These are phyloP conservation scores for Dillenia turbinata DNA, from an alignment of 164 flowering plant species.

Conservation along the genomic window DNA sequence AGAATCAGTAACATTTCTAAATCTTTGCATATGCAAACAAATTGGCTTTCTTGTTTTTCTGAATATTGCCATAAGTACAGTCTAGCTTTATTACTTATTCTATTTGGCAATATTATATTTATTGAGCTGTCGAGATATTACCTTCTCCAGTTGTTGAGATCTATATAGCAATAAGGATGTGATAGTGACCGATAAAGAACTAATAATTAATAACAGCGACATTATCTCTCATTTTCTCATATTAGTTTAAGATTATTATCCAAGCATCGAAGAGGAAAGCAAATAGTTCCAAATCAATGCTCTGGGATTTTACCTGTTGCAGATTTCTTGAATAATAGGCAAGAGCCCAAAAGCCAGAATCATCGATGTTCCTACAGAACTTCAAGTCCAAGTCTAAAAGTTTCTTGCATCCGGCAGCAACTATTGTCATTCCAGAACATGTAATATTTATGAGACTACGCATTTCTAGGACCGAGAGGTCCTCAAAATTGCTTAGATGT, in stretches of 20 bases:
- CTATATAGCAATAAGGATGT: too few species aligned
- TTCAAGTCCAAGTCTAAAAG: constrained; percentile 60
- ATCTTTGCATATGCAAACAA: too few species aligned
- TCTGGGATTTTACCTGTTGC: constrained; percentile 47
- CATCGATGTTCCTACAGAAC: constrained; percentile 46
- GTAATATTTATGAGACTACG: constrained; percentile 47
- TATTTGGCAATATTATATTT: too few species aligned
- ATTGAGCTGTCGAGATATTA: too few species aligned
- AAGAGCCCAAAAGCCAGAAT: constrained; percentile 59
- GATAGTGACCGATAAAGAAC: neutral
- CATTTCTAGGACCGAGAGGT: constrained; percentile 57
- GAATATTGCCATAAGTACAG: too few species aligned
- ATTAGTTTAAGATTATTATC: neutral
- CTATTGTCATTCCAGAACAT: constrained; percentile 40
- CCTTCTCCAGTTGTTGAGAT: too few species aligned
- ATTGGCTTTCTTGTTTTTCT: too few species aligned
- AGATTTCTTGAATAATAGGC: constrained; percentile 47
- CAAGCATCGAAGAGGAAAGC: neutral
- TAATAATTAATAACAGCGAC: neutral
- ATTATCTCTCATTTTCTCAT: neutral
- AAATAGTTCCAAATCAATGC: too few species aligned
- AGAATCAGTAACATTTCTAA: too few species aligned
- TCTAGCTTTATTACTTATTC: too few species aligned
- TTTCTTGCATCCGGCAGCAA: constrained; percentile 57
- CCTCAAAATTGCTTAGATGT: constrained; percentile 36